Evolutionary conservation across 2,329 filamentous ascomycete genomes (phyloP).

Genomic region (Stemphylium beticola): DNA sequence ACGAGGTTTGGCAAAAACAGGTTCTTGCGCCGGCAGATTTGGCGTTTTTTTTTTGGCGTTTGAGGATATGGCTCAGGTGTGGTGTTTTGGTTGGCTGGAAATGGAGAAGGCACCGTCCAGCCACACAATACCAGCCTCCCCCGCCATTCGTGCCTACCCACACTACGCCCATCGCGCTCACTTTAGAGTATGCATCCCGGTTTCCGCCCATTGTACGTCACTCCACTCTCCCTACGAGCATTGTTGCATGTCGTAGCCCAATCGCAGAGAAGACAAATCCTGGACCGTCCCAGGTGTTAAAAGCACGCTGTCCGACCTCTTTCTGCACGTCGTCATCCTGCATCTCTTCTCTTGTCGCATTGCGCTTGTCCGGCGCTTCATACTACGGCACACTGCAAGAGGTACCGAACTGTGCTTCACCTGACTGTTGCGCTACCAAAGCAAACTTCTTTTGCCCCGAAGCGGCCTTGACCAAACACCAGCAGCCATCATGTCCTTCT

Average conservation of each 20-base stretch:
- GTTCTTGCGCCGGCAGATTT: not conserved
- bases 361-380: constrained; percentile 12
- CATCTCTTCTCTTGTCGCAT: constrained; percentile 16
- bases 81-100: constrained; percentile 19
- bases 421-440: constrained; percentile 10
- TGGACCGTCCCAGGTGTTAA: constrained; percentile 18
- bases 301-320: constrained; percentile 18
- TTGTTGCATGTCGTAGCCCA: constrained; percentile 14
- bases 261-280: constrained; percentile 23
- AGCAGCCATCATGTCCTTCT: constrained; percentile 52
- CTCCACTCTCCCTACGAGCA: constrained; percentile 15
- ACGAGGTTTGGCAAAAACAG: not conserved
- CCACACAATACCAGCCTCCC: constrained; percentile 32
- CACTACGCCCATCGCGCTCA: not conserved
- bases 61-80: not conserved
- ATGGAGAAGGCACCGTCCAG: constrained; percentile 25
- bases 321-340: constrained; percentile 18
- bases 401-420: constrained; percentile 11
- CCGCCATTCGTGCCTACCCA: constrained; percentile 20
- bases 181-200: constrained; percentile 14
- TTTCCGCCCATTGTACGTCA: constrained; percentile 34
- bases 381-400: constrained; percentile 2
- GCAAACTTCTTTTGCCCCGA: constrained; percentile 11
- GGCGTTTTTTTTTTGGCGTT: not conserved
- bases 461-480: constrained; percentile 3